Percentiles rank a stretch among this genome's conserved stretches.
phyloP scores from a whole-genome alignment of 73 alveolate species.

The Paraurostyla sp. region DNA sequence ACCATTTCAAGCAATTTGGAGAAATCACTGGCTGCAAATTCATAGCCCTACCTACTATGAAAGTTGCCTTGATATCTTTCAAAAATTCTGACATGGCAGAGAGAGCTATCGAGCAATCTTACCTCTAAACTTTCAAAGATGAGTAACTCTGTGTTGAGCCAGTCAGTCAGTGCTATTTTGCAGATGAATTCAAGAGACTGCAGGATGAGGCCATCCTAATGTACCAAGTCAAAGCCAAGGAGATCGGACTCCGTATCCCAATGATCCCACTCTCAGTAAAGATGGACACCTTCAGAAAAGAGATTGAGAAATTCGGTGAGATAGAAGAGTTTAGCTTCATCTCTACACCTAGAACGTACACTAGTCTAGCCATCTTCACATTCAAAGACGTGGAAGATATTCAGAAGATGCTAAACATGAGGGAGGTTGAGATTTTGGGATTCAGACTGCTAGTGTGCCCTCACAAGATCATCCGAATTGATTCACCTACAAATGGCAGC shows the following conservation, averaged over 20 bases:
- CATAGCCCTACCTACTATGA: not conserved
- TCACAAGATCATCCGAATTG: not conserved
- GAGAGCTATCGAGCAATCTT: not conserved
- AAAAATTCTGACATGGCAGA: not conserved
- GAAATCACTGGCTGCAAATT: slow-evolving; percentile 12
- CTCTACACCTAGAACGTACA: not conserved
- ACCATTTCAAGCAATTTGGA: not conserved
- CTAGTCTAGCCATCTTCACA: not conserved
- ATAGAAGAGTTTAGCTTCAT: not conserved
- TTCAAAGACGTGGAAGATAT: not conserved
- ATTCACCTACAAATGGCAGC: too few relatives aligned
- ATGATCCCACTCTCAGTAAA: not conserved
- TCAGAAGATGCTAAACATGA: not conserved
- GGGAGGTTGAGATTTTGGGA: not conserved
- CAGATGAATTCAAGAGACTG: too few relatives aligned
- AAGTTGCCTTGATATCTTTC: not conserved
- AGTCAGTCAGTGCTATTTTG: not conserved
- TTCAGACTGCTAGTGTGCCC: not conserved
- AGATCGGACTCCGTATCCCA: not conserved
- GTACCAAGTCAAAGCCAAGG: too few relatives aligned
- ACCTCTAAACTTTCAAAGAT: not conserved
- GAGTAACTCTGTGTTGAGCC: not conserved
- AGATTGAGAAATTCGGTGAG: not conserved
- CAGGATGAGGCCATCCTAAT: too few relatives aligned
- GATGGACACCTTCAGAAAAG: not conserved